Evolutionary conservation across 106 monocot genomes (phyloP).

Genomic region (Allium sativum): DNA sequence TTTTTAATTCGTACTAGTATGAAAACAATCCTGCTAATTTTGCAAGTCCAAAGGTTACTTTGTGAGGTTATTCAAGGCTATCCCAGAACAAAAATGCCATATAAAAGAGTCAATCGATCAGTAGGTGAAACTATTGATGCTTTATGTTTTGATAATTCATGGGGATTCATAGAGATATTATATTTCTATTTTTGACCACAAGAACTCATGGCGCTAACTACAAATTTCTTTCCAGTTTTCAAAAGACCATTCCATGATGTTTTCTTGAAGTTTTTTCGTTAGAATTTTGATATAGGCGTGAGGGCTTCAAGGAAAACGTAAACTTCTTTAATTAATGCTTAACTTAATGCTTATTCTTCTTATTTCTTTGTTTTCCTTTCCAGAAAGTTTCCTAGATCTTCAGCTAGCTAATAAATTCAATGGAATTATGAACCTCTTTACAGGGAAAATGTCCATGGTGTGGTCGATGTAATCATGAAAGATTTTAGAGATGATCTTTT

Average conservation of each 20-base stretch:
- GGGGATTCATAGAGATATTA: neutral
- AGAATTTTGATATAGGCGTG: constrained; percentile 9
- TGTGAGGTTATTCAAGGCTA: no score
- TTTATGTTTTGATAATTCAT: neutral
- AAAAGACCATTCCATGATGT: constrained; percentile 11
- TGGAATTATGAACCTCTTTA: neutral
- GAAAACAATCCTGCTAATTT: no score
- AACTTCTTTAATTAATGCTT: neutral
- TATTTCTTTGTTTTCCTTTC: neutral
- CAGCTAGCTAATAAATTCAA: neutral
- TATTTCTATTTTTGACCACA: no score
- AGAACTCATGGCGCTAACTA: constrained; percentile 1
- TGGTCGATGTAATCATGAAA: constrained; percentile 2
- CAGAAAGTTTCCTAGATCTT: neutral
- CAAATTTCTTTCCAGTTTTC: constrained; percentile 4
- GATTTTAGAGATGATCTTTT: constrained; percentile 1
- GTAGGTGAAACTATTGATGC: no score
- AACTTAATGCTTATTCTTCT: neutral
- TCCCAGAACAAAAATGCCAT: no score
- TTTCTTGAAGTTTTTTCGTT: constrained; percentile 7
- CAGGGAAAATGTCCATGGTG: constrained; percentile 4
- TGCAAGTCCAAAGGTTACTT: no score
- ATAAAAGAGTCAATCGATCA: no score
- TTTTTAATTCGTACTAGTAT: no score
- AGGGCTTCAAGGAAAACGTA: constrained; percentile 6